Base-by-base conservation (phyloP, 352 stramenopile species). In the Phytophthora colocasiae region DNA sequence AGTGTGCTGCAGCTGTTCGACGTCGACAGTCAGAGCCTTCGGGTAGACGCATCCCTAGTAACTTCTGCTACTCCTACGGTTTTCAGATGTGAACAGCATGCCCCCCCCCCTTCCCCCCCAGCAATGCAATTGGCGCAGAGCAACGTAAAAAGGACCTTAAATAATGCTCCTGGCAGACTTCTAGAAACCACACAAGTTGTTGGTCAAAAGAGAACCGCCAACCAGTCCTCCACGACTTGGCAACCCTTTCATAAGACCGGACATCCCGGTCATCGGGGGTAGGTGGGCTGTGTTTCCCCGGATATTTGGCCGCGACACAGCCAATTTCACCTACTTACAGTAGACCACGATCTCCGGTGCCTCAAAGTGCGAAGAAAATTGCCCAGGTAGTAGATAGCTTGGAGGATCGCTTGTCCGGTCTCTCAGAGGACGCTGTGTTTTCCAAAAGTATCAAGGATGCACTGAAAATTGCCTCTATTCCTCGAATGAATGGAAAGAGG, bases 161-260 rank as follows among this genome's bases (percentile, higher is more conserved):
- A n/a, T 3, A 19, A 17, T 41, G 34, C 5, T 17, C 39, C 60
- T 24, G 29, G 15, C 6, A 31, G 36, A 27, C 26, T 61, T 22
- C 27, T 17, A 31, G 6, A 26, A 63, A 27, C 4, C 15, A 29
- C 38, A 12, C 27, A 10, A 45, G 26, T 39, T 1, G 9, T 50
- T 41, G 56, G 46, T 17, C 56, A 58, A 22, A 64, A 64, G 45
- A 26, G 56, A 10, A 45, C 34, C 19, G 36, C 56, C 11, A 58
- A 22, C 4, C 32, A 38, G 24, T 17, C 49, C 43, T 17, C 31
- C 32, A 12, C 27, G 26, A 27, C 7, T 40, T 45, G 43, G 19
- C 11, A 27, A 68, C 41, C 63, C 60, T 10, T 68, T 62, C 22
- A 51, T 63, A 31, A 44, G 51, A 31, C 45, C n/a, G n/a, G n/a